phyloP scores from a whole-genome alignment of 768 basidiomycete genomes.

The Chiua virens region DNA sequence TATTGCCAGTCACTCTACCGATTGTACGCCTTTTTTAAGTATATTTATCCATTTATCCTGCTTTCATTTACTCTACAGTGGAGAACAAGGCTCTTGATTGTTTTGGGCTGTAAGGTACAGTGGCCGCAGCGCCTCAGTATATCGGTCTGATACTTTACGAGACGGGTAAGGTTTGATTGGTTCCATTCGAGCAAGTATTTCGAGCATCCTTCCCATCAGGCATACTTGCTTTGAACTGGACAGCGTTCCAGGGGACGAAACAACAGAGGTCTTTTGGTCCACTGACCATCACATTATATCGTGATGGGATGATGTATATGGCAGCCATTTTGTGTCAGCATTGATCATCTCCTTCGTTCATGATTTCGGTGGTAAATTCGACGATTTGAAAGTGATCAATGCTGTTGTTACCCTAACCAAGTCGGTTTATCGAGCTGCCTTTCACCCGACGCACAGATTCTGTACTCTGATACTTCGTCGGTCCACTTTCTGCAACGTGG shows the following conservation, averaged over 20 bases:
- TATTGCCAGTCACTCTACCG: background rate
- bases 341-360: background rate
- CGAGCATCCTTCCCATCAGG: conserved; percentile 1
- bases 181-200: background rate
- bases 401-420: conserved; percentile 9
- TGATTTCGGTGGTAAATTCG: background rate
- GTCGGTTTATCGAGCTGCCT: background rate
- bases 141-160: conserved; percentile 15
- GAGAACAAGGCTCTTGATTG: conserved; percentile 12
- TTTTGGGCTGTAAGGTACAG: background rate
- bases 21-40: conserved; percentile 1
- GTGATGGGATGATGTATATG: conserved; percentile 22
- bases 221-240: conserved; percentile 17
- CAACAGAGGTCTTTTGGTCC: conserved; percentile 3
- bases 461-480: conserved; percentile 17
- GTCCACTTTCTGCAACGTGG: background rate
- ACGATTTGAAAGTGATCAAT: conserved; percentile 10
- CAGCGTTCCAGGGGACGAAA: conserved; percentile 15
- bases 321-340: conserved; percentile 13
- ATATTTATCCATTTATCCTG: background rate
- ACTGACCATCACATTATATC: conserved; percentile 12
- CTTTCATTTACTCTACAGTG: conserved; percentile 1
- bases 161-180: conserved; percentile 3
- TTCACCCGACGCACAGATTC: conserved; percentile 2
- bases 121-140: conserved; percentile 9